These are phyloP conservation scores for Venustampulla echinocandica DNA, from an alignment of 495 filamentous ascomycete genomes.

Conservation along the genomic window DNA sequence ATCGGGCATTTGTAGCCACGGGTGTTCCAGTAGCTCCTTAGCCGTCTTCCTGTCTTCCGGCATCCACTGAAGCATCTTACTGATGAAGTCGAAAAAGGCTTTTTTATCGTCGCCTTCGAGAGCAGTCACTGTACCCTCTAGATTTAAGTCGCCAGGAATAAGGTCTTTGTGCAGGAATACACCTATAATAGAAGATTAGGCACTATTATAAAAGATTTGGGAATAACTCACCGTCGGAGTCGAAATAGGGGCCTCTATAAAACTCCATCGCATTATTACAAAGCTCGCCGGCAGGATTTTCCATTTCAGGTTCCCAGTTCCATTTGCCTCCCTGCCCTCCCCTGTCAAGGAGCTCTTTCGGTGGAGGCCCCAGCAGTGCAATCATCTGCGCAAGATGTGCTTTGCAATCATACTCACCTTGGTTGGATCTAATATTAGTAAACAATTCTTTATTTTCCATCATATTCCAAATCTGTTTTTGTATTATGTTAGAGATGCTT, in stretches of 20 bases:
- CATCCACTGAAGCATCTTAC: conserved; percentile 41
- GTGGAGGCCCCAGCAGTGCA: conserved; percentile 33
- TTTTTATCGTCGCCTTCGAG: conserved; percentile 32
- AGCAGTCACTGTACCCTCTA: conserved; percentile 16
- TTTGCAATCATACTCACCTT: conserved; percentile 24
- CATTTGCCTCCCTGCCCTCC: conserved; percentile 16
- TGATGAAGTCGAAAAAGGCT: conserved; percentile 35
- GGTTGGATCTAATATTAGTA: conserved; percentile 18
- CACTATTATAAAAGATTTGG: not conserved
- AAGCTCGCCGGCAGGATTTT: conserved; percentile 10
- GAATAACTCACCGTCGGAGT: conserved; percentile 15
- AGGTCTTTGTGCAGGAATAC: conserved; percentile 8
- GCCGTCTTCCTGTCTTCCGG: conserved; percentile 39
- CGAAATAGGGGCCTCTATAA: conserved; percentile 25
- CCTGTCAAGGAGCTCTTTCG: conserved; percentile 23
- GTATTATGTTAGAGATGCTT: no score
- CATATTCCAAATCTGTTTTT: conserved; percentile 33
- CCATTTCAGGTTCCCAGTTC: conserved; percentile 5
- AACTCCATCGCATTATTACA: conserved; percentile 21
- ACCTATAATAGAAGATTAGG: not conserved
- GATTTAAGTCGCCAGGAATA: conserved; percentile 9
- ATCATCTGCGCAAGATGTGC: conserved; percentile 32
- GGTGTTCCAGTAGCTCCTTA: conserved; percentile 33
- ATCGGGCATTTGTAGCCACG: no score
- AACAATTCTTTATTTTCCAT: conserved; percentile 28